Conservation (phyloP, 768 basidiomycete species). For the Lanmaoa pseudosensibilis region DNA sequence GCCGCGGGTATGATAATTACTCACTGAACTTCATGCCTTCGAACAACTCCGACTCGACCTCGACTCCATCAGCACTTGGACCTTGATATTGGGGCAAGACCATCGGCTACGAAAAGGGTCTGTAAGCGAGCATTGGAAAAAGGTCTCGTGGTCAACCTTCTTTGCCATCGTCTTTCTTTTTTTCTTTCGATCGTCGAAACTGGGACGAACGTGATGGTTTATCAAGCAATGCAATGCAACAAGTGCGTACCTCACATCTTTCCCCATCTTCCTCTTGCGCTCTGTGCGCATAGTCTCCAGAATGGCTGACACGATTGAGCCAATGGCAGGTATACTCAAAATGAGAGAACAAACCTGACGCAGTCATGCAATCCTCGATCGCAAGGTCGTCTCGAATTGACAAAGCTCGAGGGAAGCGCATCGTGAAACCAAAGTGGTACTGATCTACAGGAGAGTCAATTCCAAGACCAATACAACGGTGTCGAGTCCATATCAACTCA, state of each 20-base stretch:
- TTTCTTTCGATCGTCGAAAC: slow-evolving; percentile 36
- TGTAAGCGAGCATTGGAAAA: background rate
- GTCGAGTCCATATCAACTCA: slow-evolving; percentile 28
- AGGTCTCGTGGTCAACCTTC: slow-evolving; percentile 19
- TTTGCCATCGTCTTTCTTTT: slow-evolving; percentile 27
- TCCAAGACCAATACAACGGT: background rate
- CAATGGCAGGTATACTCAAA: background rate
- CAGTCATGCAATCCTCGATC: slow-evolving; percentile 70
- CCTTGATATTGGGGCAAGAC: slow-evolving; percentile 70
- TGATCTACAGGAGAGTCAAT: slow-evolving; percentile 49
- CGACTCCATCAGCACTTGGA: slow-evolving; percentile 57
- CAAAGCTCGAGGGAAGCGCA: slow-evolving; percentile 91
- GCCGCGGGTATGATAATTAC: slow-evolving; percentile 25
- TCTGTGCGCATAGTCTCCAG: slow-evolving; percentile 60
- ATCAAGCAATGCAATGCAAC: background rate
- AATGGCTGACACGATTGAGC: slow-evolving; percentile 42
- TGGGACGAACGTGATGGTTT: slow-evolving; percentile 4
- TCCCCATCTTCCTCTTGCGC: slow-evolving; percentile 75
- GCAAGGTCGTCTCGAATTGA: slow-evolving; percentile 76
- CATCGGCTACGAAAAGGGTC: slow-evolving; percentile 40
- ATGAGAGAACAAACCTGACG: slow-evolving; percentile 47
- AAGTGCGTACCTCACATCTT: slow-evolving; percentile 47
- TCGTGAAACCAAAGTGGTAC: slow-evolving; percentile 83
- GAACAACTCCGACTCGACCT: slow-evolving; percentile 66
- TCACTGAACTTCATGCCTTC: slow-evolving; percentile 76